Percentiles rank a stretch among this genome's conserved stretches.
phyloP scores from a whole-genome alignment of 108 stramenopile genomes.

The Skeletonema menzelii region DNA sequence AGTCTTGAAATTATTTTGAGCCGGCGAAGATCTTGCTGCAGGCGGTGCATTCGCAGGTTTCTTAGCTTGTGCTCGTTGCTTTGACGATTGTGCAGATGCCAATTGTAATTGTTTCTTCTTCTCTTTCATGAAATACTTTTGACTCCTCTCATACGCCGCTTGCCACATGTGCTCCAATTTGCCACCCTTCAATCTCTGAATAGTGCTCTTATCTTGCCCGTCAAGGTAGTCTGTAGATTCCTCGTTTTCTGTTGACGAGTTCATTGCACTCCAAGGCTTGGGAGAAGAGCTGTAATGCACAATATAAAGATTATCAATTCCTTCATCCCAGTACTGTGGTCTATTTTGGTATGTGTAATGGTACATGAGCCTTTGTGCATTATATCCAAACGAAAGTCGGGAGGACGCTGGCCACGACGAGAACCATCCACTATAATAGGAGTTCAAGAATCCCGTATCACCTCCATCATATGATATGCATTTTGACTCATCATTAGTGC shows the following conservation, averaged over 20 bases:
- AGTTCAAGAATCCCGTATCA: conserved; percentile 90
- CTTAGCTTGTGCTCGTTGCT: not conserved
- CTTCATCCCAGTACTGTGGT: conserved; percentile 77
- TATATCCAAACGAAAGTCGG: conserved; percentile 74
- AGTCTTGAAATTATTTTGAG: conserved; percentile 26
- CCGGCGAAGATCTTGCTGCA: conserved; percentile 8
- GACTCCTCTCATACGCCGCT: conserved; percentile 42
- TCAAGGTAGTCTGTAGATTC: conserved; percentile 11
- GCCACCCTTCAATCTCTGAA: conserved; percentile 7
- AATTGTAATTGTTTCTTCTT: conserved; percentile 27
- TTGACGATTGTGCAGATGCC: not conserved
- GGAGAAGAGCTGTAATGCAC: conserved; percentile 77
- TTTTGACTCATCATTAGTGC: not conserved
- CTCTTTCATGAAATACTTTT: conserved; percentile 33
- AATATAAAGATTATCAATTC: conserved; percentile 54
- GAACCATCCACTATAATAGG: conserved; percentile 79
- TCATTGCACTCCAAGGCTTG: conserved; percentile 79
- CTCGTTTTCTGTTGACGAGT: not conserved
- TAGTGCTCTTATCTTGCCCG: conserved; percentile 3
- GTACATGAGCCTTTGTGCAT: conserved; percentile 81
- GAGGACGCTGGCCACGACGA: conserved; percentile 53
- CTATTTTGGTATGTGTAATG: conserved; percentile 64
- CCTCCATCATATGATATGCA: conserved; percentile 78
- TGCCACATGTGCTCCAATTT: conserved; percentile 52
- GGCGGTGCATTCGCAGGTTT: not conserved